phyloP scores from a whole-genome alignment of 768 basidiomycete species.

The Trametes maxima region DNA sequence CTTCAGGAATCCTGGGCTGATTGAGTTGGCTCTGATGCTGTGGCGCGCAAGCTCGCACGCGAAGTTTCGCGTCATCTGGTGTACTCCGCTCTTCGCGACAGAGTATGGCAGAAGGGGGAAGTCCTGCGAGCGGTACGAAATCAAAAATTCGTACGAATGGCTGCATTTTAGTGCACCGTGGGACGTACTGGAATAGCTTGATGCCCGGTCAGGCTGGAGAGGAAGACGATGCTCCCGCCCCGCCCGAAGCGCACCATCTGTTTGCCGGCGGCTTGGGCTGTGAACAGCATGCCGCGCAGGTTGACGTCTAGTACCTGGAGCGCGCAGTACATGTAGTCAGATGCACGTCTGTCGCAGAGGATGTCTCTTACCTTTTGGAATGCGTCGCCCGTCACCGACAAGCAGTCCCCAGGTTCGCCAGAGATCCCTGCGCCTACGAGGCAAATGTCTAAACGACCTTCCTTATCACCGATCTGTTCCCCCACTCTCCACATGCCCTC shows the following conservation, averaged over 20 bases:
- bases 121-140: constrained; percentile 42
- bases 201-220: constrained; percentile 48
- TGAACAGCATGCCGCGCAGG: constrained; percentile 42
- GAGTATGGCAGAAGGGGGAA: constrained; percentile 76
- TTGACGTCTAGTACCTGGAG: constrained; percentile 64
- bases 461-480: constrained; percentile 62
- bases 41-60: constrained; percentile 71
- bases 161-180: neutral
- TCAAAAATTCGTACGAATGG: neutral
- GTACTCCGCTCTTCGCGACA: constrained; percentile 71
- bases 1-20: constrained; percentile 76
- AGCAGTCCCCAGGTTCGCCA: constrained; percentile 52
- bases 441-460: constrained; percentile 72
- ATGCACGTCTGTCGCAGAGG: neutral
- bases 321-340: too few species aligned
- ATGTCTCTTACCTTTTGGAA: constrained; percentile 63
- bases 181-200: constrained; percentile 57
- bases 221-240: constrained; percentile 42
- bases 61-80: constrained; percentile 81
- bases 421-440: constrained; percentile 74
- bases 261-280: constrained; percentile 38
- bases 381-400: constrained; percentile 61
- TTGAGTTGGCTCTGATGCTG: constrained; percentile 69
- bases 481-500: constrained; percentile 49
- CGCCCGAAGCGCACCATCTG: constrained; percentile 38